Evolutionary conservation across 768 basidiomycete species (phyloP).

Genomic region (Boletus rufocinnamomeus): DNA sequence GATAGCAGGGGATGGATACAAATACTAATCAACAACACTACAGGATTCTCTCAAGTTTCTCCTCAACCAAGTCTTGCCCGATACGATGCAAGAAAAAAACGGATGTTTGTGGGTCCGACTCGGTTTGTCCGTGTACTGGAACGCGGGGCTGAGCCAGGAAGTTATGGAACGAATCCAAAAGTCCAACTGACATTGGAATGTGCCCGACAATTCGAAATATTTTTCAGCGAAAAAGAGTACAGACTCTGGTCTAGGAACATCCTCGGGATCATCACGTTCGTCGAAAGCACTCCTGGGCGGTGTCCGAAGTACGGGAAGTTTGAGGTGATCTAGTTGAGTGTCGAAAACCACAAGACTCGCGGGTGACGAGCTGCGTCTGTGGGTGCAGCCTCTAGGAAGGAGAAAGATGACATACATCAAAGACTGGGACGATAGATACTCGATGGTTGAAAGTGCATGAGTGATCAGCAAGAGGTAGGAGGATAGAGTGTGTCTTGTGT

Average conservation of each 20-base stretch:
- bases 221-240: slow-evolving; percentile 46
- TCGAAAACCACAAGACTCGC: slow-evolving; percentile 59
- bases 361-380: slow-evolving; percentile 19
- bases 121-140: slow-evolving; percentile 15
- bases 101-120: not conserved
- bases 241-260: slow-evolving; percentile 34
- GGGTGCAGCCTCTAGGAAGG: slow-evolving; percentile 1
- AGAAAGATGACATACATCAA: slow-evolving; percentile 22
- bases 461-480: slow-evolving; percentile 54
- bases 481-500: slow-evolving; percentile 40
- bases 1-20: slow-evolving; percentile 5
- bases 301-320: slow-evolving; percentile 47
- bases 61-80: slow-evolving; percentile 3
- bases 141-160: slow-evolving; percentile 3
- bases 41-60: not conserved
- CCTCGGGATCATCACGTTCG: slow-evolving; percentile 21
- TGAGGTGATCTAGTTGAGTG: slow-evolving; percentile 51
- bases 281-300: slow-evolving; percentile 19
- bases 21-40: slow-evolving; percentile 22
- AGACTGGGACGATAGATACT: slow-evolving; percentile 35
- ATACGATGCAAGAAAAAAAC: slow-evolving; percentile 18
- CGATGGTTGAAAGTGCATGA: slow-evolving; percentile 46
- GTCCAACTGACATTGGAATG: slow-evolving; percentile 45
- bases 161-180: not conserved
- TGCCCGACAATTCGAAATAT: slow-evolving; percentile 56